Base-by-base conservation (phyloP, 768 basidiomycete genomes). In the Tylopilus sp. region DNA sequence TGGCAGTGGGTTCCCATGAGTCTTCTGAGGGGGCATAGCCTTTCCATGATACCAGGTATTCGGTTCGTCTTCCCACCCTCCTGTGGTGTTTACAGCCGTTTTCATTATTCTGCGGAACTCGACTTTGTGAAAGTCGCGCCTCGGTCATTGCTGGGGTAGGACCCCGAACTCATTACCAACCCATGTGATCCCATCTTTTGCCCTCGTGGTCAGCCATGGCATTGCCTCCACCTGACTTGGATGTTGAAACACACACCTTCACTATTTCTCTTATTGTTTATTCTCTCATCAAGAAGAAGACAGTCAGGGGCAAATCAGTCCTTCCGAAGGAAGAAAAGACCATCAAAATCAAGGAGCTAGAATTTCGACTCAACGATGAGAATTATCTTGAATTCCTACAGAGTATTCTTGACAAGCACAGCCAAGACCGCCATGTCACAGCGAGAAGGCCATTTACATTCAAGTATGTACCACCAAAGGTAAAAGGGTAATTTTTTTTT, bases 351-450 rank as follows among this genome's bases (percentile, higher is more conserved):
- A 45, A 45, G 21, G 40, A 31, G 44, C 44, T 45, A 31, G 29
- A 21, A 21, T 47, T 47, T 47, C 25, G 17, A 2, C 13, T 36
- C 12, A 13, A 47, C 7, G 11, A 47, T 1, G 13, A 1, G 2
- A 47, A 47, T n/a, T 47, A 47, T 34, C 2, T 59, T 0, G 22
- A 21, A 5, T 58, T 61, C 33, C 22, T 61, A 3, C 37, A 25
- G 24, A 52, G 50, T 9, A 22, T 52, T 2, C 60, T 45, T 2
- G 33, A 52, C 10, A 61, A 54, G 58, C 55, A 61, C 38, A 36
- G 50, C 0, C 45, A 56, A 2, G 43, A 52, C 2, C 45, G 49
- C 33, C 29, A 44, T n/a, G 13, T 44, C 17, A 28, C 6, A n/a
- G 40, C 22, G 16, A 41, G 11, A 21, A 44, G 29, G 22, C 6